Percentiles rank a stretch among this genome's conserved stretches.
Evolutionary conservation across 1,284 basidiomycete genomes (phyloP).

Genomic region (Fomitiporia mediterranea): DNA sequence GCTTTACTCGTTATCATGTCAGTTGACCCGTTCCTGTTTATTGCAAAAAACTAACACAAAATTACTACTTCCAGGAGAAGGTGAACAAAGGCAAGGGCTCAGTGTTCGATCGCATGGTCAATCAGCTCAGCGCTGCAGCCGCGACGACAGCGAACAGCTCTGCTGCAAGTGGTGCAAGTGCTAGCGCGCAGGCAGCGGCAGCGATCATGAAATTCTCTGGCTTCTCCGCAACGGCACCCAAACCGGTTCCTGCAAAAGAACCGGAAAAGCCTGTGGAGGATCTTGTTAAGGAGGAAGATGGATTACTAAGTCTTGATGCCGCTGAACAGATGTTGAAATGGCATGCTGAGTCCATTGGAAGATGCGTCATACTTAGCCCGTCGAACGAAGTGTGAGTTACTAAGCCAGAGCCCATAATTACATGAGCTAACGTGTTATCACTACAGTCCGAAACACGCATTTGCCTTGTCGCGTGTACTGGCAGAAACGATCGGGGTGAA

Average conservation of each 20-base stretch:
- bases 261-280: constrained; percentile 61
- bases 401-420: neutral
- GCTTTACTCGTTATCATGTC: constrained; percentile 90
- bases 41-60: no score
- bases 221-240: constrained; percentile 45
- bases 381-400: constrained; percentile 74
- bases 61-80: constrained; percentile 48
- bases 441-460: constrained; percentile 83
- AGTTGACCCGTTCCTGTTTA: no score
- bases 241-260: constrained; percentile 39
- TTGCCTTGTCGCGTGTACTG: constrained; percentile 81
- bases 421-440: neutral
- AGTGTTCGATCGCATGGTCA: constrained; percentile 89
- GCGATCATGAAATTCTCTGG: constrained; percentile 81
- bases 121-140: constrained; percentile 79
- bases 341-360: constrained; percentile 93
- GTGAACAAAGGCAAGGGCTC: constrained; percentile 80
- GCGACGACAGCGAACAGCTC: constrained; percentile 48
- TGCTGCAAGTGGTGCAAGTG: constrained; percentile 47
- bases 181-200: constrained; percentile 76
- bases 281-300: constrained; percentile 74
- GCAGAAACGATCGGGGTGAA: constrained; percentile 83
- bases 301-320: constrained; percentile 65
- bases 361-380: constrained; percentile 84
- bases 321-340: constrained; percentile 91